Evolutionary conservation across 2,329 filamentous ascomycete species (phyloP).

Genomic region (Venturia aucupariae): DNA sequence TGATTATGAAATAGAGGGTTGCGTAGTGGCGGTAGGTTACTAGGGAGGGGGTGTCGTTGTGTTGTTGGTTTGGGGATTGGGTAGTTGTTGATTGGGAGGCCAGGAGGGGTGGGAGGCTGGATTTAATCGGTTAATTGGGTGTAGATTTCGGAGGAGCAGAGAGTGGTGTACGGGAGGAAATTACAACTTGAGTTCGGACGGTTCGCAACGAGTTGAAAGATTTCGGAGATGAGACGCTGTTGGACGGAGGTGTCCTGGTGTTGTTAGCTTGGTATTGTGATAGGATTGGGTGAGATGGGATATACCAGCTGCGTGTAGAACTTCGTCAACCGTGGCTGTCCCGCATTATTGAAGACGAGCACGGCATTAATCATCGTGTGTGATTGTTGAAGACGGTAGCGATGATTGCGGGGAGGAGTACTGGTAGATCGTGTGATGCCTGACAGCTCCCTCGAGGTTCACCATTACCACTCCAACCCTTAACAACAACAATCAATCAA

Average conservation of each 20-base stretch:
- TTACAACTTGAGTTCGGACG: constrained; percentile 90
- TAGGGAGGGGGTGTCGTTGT: constrained; percentile 85
- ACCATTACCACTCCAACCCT: not conserved
- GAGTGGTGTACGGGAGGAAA: constrained; percentile 61
- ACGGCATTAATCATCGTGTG: constrained; percentile 89
- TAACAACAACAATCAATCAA: not conserved
- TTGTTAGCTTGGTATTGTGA: not conserved
- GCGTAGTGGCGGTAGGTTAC: constrained; percentile 98
- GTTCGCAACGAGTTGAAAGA: constrained; percentile 91
- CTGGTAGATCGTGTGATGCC: not conserved
- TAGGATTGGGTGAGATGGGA: constrained; percentile 7
- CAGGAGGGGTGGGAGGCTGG: constrained; percentile 55
- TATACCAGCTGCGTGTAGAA: constrained; percentile 94
- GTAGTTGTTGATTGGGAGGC: constrained; percentile 31
- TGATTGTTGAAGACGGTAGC: not conserved
- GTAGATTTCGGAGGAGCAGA: constrained; percentile 16
- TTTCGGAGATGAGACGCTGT: constrained; percentile 92
- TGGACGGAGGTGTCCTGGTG: constrained; percentile 88
- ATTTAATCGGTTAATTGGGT: constrained; percentile 31
- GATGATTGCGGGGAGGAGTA: not conserved
- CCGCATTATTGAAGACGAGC: constrained; percentile 96
- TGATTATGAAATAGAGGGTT: constrained; percentile 97
- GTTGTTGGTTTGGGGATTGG: constrained; percentile 42
- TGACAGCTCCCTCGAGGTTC: not conserved
- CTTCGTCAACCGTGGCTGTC: constrained; percentile 91